Base-by-base conservation (phyloP, 768 basidiomycete species). In the Plicaturopsis crispa region DNA sequence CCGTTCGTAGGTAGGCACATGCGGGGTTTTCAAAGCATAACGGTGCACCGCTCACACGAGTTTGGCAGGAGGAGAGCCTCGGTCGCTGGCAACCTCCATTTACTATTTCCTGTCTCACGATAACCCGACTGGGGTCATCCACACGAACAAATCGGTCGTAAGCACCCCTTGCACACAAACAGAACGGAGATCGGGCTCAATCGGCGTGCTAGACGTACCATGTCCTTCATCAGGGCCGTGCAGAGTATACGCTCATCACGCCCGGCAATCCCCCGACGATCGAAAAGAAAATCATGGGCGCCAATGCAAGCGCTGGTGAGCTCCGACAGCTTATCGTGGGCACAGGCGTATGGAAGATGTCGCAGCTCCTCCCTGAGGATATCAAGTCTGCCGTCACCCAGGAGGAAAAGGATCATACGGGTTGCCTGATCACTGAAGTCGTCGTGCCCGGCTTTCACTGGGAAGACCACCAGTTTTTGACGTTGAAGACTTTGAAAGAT, bases 341-440 rank as follows among this genome's bases (percentile, higher is more conserved):
- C 28, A 69, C 69, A 1, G 63, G 63, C 4, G 56, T 63, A 8
- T 76, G 72, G 67, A 84, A 79, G 45, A 82, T 66, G 51, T 69
- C 64, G 16, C 63, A 65, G 32, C 69, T 78, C 1, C 72, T 77
- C 8, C 68, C 56, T 14, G 62, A 55, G 23, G 64, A 63, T 45
- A 42, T 68, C 16, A 50, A 52, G 6, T 48, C 45, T n/a, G 61
- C 58, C 3, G 48, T 46, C 30, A 57, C 63, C 3, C 41, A 49
- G 5, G 58, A 61, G 34, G 52, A 63, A 30, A 52, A 55, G 41
- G 54, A 62, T 24, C 41, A 48, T n/a, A 57, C 58, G 0, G 68
- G 74, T 4, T 75, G 73, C 44, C 53, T 80, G 39, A 75, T 80
- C 45, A 71, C 68, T 13, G 75, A 78, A 55, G 67, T 78, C 4